Evolutionary conservation across 306 rosid genomes (phyloP).

Genomic region (Quercus rubra): DNA sequence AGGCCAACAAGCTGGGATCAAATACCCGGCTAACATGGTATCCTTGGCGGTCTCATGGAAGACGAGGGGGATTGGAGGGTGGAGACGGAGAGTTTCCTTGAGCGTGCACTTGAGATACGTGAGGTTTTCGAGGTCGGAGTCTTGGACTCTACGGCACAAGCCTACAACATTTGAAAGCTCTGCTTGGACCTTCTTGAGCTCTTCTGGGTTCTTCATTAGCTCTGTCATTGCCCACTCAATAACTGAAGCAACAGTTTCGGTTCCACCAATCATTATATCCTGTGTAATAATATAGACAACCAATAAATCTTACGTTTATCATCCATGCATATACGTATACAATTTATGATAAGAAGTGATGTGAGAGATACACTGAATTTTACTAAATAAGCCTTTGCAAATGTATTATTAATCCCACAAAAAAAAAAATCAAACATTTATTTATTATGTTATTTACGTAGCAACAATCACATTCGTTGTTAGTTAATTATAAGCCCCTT

Average conservation of each 20-base stretch:
- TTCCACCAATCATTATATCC: constrained; percentile 67
- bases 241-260: constrained; percentile 54
- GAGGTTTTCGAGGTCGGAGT: constrained; percentile 35
- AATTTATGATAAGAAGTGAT: too few relatives aligned
- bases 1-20: constrained; percentile 29
- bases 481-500: too few relatives aligned
- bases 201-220: constrained; percentile 37
- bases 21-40: constrained; percentile 27
- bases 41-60: constrained; percentile 48
- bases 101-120: constrained; percentile 33
- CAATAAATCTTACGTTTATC: too few relatives aligned
- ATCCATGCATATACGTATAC: too few relatives aligned
- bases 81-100: constrained; percentile 56
- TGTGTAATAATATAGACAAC: constrained; percentile 7
- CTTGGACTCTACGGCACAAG: constrained; percentile 28
- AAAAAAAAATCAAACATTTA: too few relatives aligned
- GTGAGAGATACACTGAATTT: too few relatives aligned
- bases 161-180: constrained; percentile 40
- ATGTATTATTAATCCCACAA: too few relatives aligned
- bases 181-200: constrained; percentile 34
- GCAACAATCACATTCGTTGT: too few relatives aligned
- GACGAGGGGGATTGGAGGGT: constrained; percentile 57
- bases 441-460: too few relatives aligned
- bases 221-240: constrained; percentile 60
- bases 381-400: too few relatives aligned